Percentiles rank a stretch among this genome's conserved stretches.
Conservation (phyloP, 768 basidiomycete species). For the Rhodotorula graminis region DNA sequence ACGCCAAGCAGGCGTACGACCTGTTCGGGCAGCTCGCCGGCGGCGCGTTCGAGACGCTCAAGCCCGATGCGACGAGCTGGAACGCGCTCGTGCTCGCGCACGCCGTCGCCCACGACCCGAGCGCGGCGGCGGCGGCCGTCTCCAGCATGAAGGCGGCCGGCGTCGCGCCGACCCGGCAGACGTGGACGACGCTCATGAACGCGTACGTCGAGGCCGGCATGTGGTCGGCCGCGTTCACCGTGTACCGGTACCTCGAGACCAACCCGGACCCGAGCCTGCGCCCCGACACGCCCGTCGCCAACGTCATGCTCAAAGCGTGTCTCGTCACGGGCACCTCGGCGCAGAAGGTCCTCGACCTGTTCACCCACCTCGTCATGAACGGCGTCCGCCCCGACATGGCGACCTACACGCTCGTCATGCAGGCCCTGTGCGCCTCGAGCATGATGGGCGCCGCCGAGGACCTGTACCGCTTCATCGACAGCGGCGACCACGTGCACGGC, state of each 20-base stretch:
- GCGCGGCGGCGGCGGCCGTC: slow-evolving; percentile 41
- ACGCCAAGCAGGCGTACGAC: slow-evolving; percentile 36
- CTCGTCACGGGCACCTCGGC: slow-evolving; percentile 76
- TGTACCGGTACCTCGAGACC: slow-evolving; percentile 59
- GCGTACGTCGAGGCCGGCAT: slow-evolving; percentile 74
- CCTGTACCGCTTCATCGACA: slow-evolving; percentile 66
- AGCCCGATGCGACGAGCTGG: slow-evolving; percentile 41
- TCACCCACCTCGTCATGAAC: slow-evolving; percentile 51
- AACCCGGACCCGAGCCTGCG: slow-evolving; percentile 43
- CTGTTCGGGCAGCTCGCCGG: slow-evolving; percentile 40
- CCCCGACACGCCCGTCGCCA: slow-evolving; percentile 57
- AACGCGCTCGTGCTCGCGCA: slow-evolving; percentile 44
- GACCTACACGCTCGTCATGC: slow-evolving; percentile 70
- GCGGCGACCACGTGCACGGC: slow-evolving; percentile 41
- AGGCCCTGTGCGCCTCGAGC: slow-evolving; percentile 71
- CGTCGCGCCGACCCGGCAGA: slow-evolving; percentile 40
- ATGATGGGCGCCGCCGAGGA: slow-evolving; percentile 61
- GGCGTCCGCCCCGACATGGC: slow-evolving; percentile 58
- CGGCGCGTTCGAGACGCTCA: slow-evolving; percentile 4
- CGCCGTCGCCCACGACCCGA: slow-evolving; percentile 41
- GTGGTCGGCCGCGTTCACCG: slow-evolving; percentile 67
- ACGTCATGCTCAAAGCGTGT: slow-evolving; percentile 76
- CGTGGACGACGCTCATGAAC: slow-evolving; percentile 63
- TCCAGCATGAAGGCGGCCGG: slow-evolving; percentile 40
- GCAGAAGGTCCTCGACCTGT: slow-evolving; percentile 58